Conservation (phyloP, 2,329 filamentous ascomycete genomes). For the Aspergillus fischeri region DNA sequence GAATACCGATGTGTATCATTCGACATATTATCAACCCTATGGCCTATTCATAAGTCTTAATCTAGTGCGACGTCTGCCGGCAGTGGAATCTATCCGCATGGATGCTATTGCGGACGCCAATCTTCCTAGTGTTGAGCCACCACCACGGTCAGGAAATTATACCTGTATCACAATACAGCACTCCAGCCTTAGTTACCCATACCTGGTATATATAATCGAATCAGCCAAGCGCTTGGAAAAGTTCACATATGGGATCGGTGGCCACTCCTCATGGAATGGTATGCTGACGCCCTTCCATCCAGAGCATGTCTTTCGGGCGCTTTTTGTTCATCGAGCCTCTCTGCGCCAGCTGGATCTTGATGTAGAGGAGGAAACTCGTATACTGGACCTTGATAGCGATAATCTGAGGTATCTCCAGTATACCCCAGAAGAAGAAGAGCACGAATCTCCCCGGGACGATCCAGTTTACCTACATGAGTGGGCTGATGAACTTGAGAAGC, state of each 20-base stretch:
- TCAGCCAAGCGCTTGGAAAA: slow-evolving; percentile 1
- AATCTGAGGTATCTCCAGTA: background rate
- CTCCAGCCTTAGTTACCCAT: background rate
- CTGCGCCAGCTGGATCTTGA: background rate
- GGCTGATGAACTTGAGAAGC: background rate
- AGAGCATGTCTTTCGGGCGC: background rate
- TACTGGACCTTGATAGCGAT: background rate
- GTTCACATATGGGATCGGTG: background rate
- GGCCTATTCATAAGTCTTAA: background rate
- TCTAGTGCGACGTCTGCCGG: background rate
- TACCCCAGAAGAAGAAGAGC: background rate
- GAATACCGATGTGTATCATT: background rate
- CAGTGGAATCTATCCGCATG: background rate
- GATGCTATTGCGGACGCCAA: background rate
- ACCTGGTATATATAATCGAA: background rate
- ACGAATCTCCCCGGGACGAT: background rate
- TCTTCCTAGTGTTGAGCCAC: background rate
- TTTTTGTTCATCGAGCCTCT: background rate
- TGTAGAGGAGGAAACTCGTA: background rate
- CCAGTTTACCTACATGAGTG: background rate
- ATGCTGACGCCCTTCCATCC: background rate
- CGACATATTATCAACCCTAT: slow-evolving; percentile 1
- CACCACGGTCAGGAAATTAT: background rate
- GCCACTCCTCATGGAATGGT: background rate
- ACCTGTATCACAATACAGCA: background rate